phyloP scores from a whole-genome alignment of 1,139 yeast genomes.

The Kazachstania sp. region DNA sequence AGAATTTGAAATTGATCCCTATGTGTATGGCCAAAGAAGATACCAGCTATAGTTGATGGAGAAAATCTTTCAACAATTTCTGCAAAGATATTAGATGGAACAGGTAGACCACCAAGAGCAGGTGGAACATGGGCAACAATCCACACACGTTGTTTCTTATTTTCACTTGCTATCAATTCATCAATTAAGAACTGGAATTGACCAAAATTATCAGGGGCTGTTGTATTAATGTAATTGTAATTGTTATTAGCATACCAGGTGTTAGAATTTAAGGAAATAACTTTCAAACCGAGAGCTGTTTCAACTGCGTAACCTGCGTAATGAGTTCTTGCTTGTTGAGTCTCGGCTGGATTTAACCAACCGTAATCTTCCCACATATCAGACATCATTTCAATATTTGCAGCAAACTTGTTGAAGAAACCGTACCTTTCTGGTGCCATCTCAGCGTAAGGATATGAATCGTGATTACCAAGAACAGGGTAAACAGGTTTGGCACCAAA shows the following conservation, averaged over 20 bases:
- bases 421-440: background rate
- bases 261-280: conserved; percentile 1
- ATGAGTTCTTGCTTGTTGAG: background rate
- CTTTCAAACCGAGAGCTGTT: background rate
- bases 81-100: background rate
- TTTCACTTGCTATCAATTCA: conserved; percentile 1
- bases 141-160: conserved; percentile 1
- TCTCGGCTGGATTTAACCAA: background rate
- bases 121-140: background rate
- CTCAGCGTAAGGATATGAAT: background rate
- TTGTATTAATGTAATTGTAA: background rate
- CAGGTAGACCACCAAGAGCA: background rate
- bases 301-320: background rate
- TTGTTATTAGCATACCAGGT: background rate
- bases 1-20: background rate
- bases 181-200: background rate
- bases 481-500: background rate
- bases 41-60: background rate
- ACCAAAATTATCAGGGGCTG: background rate
- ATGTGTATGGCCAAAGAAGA: conserved; percentile 1
- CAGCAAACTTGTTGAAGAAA: background rate
- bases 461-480: conserved; percentile 1
- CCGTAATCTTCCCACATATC: conserved; percentile 1
- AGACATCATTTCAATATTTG: background rate
- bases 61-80: conserved; percentile 1